Evolutionary conservation across 768 basidiomycete genomes (phyloP).

Genomic region (Gloeopeniophorella convolvens): DNA sequence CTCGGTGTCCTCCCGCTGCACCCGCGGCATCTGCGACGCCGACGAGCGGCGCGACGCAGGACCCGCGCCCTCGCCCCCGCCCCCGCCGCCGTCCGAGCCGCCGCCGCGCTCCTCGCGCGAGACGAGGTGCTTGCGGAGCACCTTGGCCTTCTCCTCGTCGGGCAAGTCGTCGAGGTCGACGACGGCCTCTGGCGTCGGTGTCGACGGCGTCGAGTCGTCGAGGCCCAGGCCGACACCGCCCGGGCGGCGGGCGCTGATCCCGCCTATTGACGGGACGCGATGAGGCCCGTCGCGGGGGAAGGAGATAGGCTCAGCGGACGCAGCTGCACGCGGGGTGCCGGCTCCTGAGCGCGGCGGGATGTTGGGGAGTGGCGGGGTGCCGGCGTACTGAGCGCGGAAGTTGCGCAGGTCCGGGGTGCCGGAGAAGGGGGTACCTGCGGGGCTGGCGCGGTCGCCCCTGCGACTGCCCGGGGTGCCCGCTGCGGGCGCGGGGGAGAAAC

Average conservation of each 20-base stretch:
- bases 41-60: constrained; percentile 26
- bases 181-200: constrained; percentile 27
- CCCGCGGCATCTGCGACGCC: constrained; percentile 21
- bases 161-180: constrained; percentile 52
- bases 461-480: constrained; percentile 17
- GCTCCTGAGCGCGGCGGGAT: constrained; percentile 44
- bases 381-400: constrained; percentile 60
- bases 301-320: constrained; percentile 16
- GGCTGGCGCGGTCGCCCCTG: constrained; percentile 5
- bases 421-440: constrained; percentile 31
- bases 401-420: constrained; percentile 62
- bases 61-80: too few species aligned
- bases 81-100: too few species aligned
- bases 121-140: constrained; percentile 77
- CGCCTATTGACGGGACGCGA: constrained; percentile 28
- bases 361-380: constrained; percentile 45
- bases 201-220: too few species aligned
- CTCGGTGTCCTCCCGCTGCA: constrained; percentile 47
- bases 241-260: constrained; percentile 34
- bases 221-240: constrained; percentile 10
- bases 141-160: constrained; percentile 78
- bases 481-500: neutral
- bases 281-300: constrained; percentile 14
- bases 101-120: constrained; percentile 67
- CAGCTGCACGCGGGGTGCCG: constrained; percentile 21